Percentiles rank a stretch among this genome's conserved stretches.
Evolutionary conservation across 352 stramenopile species (phyloP).

Genomic region (Pythium aquatile): DNA sequence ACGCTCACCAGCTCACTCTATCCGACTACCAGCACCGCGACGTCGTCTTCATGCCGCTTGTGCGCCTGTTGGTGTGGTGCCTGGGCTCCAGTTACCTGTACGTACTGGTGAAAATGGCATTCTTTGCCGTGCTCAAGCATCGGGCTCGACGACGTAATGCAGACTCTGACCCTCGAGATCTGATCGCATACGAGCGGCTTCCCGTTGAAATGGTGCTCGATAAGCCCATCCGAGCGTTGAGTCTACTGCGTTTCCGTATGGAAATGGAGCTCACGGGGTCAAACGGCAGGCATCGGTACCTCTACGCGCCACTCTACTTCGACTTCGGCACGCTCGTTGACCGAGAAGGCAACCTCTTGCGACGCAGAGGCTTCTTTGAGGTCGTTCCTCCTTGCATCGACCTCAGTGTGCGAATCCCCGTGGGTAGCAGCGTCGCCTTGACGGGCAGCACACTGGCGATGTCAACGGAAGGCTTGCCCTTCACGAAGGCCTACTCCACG

Average conservation of each 20-base stretch:
- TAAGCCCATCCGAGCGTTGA: slow-evolving; percentile 6
- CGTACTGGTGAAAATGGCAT: slow-evolving; percentile 8
- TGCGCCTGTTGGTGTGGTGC: background rate
- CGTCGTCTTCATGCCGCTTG: slow-evolving; percentile 5
- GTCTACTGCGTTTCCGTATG: slow-evolving; percentile 9
- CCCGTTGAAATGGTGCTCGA: slow-evolving; percentile 7
- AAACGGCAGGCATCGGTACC: background rate
- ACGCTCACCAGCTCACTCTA: background rate
- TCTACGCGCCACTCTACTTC: slow-evolving; percentile 19
- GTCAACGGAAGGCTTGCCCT: background rate
- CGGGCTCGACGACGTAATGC: too few relatives aligned
- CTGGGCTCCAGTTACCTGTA: background rate
- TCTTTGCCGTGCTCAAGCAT: background rate
- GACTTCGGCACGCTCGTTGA: slow-evolving; percentile 12
- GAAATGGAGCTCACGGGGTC: slow-evolving; percentile 10
- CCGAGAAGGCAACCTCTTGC: background rate
- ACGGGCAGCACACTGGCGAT: slow-evolving; percentile 9
- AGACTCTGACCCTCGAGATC: background rate
- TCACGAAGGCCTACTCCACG: background rate
- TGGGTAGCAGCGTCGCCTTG: slow-evolving; percentile 11
- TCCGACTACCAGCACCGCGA: slow-evolving; percentile 8
- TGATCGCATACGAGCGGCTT: slow-evolving; percentile 4
- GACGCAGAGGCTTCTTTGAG: slow-evolving; percentile 4
- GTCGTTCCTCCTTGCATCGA: slow-evolving; percentile 13
- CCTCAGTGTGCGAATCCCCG: slow-evolving; percentile 1